Conservation (phyloP, 1,139 yeast genomes). For the Geotrichum armillariae region DNA sequence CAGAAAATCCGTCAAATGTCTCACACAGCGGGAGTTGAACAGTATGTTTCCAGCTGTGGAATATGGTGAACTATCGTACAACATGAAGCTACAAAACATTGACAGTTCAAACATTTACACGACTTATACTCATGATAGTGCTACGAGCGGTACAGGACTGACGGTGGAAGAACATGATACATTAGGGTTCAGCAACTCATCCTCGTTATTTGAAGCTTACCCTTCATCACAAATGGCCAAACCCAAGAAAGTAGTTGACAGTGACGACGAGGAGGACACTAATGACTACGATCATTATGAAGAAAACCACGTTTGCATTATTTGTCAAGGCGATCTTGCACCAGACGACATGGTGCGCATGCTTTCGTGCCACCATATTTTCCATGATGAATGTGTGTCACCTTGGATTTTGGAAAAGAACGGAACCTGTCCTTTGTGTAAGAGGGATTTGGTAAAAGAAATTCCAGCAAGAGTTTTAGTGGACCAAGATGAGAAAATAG, state of each 20-base stretch:
- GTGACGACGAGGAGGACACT: background rate
- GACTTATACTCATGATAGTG: constrained; percentile 1
- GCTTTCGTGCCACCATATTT: constrained; percentile 20
- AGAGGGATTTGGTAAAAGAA: constrained; percentile 16
- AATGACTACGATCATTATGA: constrained; percentile 8
- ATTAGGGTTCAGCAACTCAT: background rate
- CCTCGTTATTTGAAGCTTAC: constrained; percentile 14
- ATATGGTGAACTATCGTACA: constrained; percentile 18
- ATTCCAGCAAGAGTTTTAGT: constrained; percentile 34
- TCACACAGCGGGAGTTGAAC: constrained; percentile 18
- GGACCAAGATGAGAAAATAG: constrained; percentile 39
- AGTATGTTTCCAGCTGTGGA: constrained; percentile 20
- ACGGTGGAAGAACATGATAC: constrained; percentile 5
- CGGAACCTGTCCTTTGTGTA: constrained; percentile 20
- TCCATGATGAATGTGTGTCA: constrained; percentile 20
- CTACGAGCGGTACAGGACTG: background rate
- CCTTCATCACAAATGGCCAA: constrained; percentile 1
- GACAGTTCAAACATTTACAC: constrained; percentile 18
- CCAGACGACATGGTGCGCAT: constrained; percentile 16
- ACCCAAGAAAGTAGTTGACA: constrained; percentile 6
- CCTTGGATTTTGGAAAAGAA: constrained; percentile 18
- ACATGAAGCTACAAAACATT: constrained; percentile 19
- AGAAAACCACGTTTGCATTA: constrained; percentile 13
- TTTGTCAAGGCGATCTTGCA: constrained; percentile 17
- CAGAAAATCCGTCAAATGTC: constrained; percentile 16